Conservation (phyloP, 1,284 basidiomycete genomes). For the Spongiforma sp. region DNA sequence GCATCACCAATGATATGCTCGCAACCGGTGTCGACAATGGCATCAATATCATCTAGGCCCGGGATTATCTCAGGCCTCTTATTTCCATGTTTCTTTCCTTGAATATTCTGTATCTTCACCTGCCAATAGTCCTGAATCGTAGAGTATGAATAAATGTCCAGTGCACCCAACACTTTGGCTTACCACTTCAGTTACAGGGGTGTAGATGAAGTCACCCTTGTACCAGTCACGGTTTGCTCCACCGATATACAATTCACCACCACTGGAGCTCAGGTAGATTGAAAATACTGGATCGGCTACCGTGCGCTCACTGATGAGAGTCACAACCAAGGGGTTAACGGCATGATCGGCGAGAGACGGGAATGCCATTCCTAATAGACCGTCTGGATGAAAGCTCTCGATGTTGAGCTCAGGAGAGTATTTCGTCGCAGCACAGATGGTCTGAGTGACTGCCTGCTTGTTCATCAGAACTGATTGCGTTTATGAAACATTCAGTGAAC, state of each 20-base stretch:
- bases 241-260: slow-evolving; percentile 45
- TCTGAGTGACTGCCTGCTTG: slow-evolving; percentile 32
- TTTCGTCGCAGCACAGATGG: slow-evolving; percentile 34
- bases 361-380: slow-evolving; percentile 40
- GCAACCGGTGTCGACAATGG: slow-evolving; percentile 55
- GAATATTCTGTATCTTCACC: slow-evolving; percentile 42
- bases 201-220: slow-evolving; percentile 17
- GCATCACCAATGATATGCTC: slow-evolving; percentile 48
- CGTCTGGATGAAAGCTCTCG: slow-evolving; percentile 31
- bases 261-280: slow-evolving; percentile 39
- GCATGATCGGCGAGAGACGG: slow-evolving; percentile 23
- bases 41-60: slow-evolving; percentile 28
- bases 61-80: slow-evolving; percentile 19
- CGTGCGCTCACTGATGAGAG: slow-evolving; percentile 24
- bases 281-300: slow-evolving; percentile 36
- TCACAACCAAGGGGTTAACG: slow-evolving; percentile 28
- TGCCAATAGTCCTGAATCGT: slow-evolving; percentile 47
- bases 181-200: slow-evolving; percentile 37
- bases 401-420: slow-evolving; percentile 26
- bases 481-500: not conserved
- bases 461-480: not conserved
- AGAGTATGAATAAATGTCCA: not conserved
- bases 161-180: not conserved
- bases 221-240: slow-evolving; percentile 25
- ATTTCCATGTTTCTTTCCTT: too few relatives aligned